Evolutionary conservation across 192 early-diverging fungal species (phyloP), one percentile per base, ranked within the genome.

Genomic region (Entomortierella chlamydospora): DNA sequence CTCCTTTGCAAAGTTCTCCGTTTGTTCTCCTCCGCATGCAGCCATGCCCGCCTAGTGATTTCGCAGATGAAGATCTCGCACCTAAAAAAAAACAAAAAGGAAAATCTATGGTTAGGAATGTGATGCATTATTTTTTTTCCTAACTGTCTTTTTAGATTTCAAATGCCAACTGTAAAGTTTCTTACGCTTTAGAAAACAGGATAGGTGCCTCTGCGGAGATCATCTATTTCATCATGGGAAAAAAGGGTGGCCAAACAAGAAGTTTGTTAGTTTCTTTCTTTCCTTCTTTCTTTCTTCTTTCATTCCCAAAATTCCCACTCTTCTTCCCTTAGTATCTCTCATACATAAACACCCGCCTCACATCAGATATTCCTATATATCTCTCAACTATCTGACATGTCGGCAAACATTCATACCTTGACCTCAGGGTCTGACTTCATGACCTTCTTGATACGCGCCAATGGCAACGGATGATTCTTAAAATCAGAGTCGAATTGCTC

Each of bases 361-460:
- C n/a, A n/a, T n/a, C n/a, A n/a, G n/a, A n/a, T n/a, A n/a, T n/a
- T n/a, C n/a, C n/a, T n/a, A n/a, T n/a, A n/a, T n/a, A n/a, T n/a
- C n/a, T n/a, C n/a, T n/a, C n/a, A n/a, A n/a, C n/a, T n/a, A n/a
- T n/a, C n/a, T n/a, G n/a, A n/a, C n/a, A n/a, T n/a, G n/a, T n/a
- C n/a, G n/a, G n/a, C n/a, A n/a, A n/a, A 4, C 4, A 37, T 37
- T 37, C 34, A 37, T 83, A 93, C 92, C 87, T 97, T 97, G 37
- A 96, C 96, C 70, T 99, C 95, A 62, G 95, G 94, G 79, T 99
- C 97, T 13, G 93, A 91, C 86, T 99, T 99, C 97, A 99, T 99
- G 50, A 99, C 95, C 79, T 97, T 97, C 82, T 99, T 99, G 80
- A 99, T 97, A 60, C 97, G 82, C 22, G 97, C 97, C 57, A 99